Base-by-base conservation (phyloP, 2,329 filamentous ascomycete species). In the Epicoccum sorghinum region DNA sequence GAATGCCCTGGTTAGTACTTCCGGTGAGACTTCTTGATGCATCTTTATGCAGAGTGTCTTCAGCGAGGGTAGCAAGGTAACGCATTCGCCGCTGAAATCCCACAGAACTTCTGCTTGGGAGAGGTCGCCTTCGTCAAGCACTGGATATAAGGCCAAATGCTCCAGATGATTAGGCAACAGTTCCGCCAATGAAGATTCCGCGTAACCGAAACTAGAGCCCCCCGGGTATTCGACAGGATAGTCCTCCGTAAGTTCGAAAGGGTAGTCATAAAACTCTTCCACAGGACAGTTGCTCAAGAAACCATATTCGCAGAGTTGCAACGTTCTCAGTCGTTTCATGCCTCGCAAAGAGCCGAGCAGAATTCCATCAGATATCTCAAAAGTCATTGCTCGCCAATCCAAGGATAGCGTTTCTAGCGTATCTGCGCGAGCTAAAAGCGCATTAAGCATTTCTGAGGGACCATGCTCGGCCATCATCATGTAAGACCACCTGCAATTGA, bases 401-500 rank as follows among this genome's bases (percentile, higher is more conserved):
- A 67, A 33, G 24, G 32, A 22, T 5, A 69, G 42, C 1, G 57
- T 58, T 35, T 67, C 52, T 7, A 72, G 22, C 1, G 58, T 67
- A 1, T 57, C 14, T 0, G 47, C 23, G 32, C 67, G 65, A 7
- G 18, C 40, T 3, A 55, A 24, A 2, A 72, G 52, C 0, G 51
- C 58, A 4, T 44, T 6, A 13, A 46, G 54, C 4, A 70, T 49
- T 36, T 57, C 41, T 2, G 49, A 51, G 2, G 58, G 36, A 3
- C 49, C 30, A 3, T 12, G 6, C 6, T 13, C 18, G 18, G 18
- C 18, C 18, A 18, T n/a, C 10, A 59, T 18, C 1, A 60, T 35
- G 7, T 22, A 62, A 1, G 54, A 42, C 69, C 68, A 72, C 10
- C 47, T 45, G 37, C 62, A 70, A 4, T 43, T 40, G 18, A 72